phyloP scores from a whole-genome alignment of 139 green algal genomes.

The Coelastrella sp. region DNA sequence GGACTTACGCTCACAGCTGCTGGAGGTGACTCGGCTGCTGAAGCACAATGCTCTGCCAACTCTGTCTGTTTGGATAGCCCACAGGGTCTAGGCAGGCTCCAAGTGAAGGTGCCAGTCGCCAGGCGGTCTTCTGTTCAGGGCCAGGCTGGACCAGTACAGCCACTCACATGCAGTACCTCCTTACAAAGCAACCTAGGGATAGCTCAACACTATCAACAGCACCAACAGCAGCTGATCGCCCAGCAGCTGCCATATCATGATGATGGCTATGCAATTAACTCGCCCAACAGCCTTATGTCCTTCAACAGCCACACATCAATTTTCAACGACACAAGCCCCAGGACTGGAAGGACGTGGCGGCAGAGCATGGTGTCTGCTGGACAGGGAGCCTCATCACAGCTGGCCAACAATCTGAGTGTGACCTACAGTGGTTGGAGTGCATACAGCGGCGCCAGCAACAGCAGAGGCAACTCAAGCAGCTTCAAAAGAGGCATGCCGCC shows the following conservation, averaged over 20 bases:
- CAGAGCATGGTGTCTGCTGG: slow-evolving; percentile 2
- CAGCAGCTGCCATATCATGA: not conserved
- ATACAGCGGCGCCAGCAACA: not conserved
- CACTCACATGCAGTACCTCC: not conserved
- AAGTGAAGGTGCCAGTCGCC: not conserved
- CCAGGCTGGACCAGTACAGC: not conserved
- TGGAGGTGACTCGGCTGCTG: too few species aligned
- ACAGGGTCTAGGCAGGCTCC: not conserved
- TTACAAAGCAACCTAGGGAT: not conserved
- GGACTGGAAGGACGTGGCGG: not conserved
- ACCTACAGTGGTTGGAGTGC: slow-evolving; percentile 13
- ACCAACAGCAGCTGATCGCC: not conserved
- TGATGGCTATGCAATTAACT: slow-evolving; percentile 16
- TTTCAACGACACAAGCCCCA: not conserved
- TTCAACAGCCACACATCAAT: not conserved
- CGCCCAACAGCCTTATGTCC: not conserved
- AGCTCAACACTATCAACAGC: not conserved
- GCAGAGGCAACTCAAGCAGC: not conserved
- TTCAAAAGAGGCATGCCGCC: not conserved
- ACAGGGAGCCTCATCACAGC: not conserved
- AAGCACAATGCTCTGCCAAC: too few species aligned
- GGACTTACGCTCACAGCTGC: too few species aligned
- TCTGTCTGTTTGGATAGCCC: not conserved
- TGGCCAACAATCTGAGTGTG: not conserved
- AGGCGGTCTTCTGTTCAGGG: not conserved